phyloP scores from a whole-genome alignment of 495 filamentous ascomycete species.

The Ascodesmis nigricans region DNA sequence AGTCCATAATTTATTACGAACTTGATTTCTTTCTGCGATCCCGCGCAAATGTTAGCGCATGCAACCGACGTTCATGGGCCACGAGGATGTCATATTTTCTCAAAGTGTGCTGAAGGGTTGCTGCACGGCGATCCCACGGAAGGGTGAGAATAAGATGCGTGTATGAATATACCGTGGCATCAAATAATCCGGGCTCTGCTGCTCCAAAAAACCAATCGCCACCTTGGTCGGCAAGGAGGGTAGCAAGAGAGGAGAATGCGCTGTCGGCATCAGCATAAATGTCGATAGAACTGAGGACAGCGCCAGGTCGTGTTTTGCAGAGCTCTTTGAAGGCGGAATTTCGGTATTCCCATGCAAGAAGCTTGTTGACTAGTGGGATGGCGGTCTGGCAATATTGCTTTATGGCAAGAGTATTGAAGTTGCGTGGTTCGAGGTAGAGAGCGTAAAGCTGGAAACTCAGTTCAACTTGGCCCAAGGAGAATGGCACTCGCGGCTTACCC shows the following conservation, averaged over 20 bases:
- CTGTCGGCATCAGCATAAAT: slow-evolving; percentile 46
- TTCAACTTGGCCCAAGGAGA: slow-evolving; percentile 1
- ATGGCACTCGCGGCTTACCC: slow-evolving; percentile 30
- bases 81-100: no score
- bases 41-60: no score
- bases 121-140: no score
- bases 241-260: slow-evolving; percentile 54
- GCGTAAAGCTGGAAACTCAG: slow-evolving; percentile 37
- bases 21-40: no score
- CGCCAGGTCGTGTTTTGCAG: slow-evolving; percentile 32
- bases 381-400: slow-evolving; percentile 34
- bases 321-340: slow-evolving; percentile 52
- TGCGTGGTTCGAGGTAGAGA: slow-evolving; percentile 49
- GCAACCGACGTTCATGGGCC: no score
- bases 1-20: no score
- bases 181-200: slow-evolving; percentile 45
- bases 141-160: slow-evolving; percentile 58
- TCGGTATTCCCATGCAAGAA: slow-evolving; percentile 45
- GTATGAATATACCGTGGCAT: slow-evolving; percentile 77
- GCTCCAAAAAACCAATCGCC: slow-evolving; percentile 46
- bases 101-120: no score
- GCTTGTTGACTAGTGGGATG: slow-evolving; percentile 33
- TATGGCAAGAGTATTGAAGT: slow-evolving; percentile 40
- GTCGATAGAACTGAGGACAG: slow-evolving; percentile 34
- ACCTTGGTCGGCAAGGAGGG: slow-evolving; percentile 39